A percentile compares a stretch with the other conserved stretches of the same genome.
Evolutionary conservation across 176 grass and related monocot species (phyloP).

Genomic region (Musa schizocarpa): DNA sequence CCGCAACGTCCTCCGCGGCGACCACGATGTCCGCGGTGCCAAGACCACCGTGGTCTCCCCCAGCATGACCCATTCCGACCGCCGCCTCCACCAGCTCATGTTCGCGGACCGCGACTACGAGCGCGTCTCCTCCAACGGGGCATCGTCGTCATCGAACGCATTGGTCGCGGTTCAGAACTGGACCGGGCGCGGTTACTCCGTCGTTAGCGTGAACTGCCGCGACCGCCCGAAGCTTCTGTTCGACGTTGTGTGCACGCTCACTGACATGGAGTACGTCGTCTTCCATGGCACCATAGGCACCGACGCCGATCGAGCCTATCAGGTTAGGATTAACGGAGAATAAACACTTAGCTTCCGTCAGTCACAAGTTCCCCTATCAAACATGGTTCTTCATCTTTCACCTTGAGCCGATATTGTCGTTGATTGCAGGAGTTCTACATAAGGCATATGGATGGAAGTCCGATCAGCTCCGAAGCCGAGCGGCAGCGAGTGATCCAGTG

Average conservation of each 20-base stretch:
- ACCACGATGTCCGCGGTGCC: conserved; percentile 30
- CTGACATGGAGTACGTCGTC: conserved; percentile 89
- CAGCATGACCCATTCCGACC: conserved; percentile 35
- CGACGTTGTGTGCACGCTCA: conserved; percentile 83
- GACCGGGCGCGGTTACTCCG: conserved; percentile 65
- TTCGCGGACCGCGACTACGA: conserved; percentile 46
- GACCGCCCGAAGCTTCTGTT: conserved; percentile 86
- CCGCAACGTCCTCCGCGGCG: conserved; percentile 47
- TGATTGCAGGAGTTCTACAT: conserved; percentile 64
- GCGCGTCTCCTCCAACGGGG: conserved; percentile 4
- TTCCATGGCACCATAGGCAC: conserved; percentile 80
- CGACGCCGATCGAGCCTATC: conserved; percentile 58
- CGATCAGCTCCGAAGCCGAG: conserved; percentile 71
- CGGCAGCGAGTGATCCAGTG: conserved; percentile 68
- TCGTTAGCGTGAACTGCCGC: conserved; percentile 66
- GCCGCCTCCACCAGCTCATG: conserved; percentile 83
- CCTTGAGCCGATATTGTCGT: not conserved
- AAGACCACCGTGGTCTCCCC: conserved; percentile 27
- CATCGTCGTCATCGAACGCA: not conserved
- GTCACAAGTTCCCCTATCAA: no score
- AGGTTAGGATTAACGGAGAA: conserved; percentile 27
- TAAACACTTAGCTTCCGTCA: no score
- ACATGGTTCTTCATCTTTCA: no score
- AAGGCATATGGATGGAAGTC: conserved; percentile 48
- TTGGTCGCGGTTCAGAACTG: conserved; percentile 58